phyloP scores from a whole-genome alignment of 345 rosid genomes.

The Eucalyptus shirleyi region DNA sequence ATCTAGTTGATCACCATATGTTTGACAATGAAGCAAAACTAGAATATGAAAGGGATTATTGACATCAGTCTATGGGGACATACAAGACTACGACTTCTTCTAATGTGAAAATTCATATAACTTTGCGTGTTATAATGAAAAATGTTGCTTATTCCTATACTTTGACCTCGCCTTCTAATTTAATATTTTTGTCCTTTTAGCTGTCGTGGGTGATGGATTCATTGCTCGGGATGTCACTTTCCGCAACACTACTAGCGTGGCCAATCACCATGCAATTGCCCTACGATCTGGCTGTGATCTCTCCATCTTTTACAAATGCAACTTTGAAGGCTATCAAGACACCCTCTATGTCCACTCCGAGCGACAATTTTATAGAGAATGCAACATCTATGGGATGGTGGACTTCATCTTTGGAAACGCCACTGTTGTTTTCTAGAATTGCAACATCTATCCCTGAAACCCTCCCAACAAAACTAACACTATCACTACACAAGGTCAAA shows the following conservation, averaged over 20 bases:
- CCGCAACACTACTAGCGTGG: constrained; percentile 35
- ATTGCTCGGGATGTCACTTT: constrained; percentile 36
- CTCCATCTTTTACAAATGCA: constrained; percentile 32
- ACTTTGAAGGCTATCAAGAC: constrained; percentile 54
- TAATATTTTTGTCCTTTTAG: constrained; percentile 2
- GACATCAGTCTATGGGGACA: neutral
- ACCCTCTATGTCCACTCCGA: constrained; percentile 49
- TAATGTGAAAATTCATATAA: neutral
- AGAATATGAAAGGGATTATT: neutral
- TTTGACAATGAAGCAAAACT: neutral
- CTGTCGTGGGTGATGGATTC: constrained; percentile 38
- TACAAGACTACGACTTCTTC: neutral
- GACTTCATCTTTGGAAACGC: constrained; percentile 61
- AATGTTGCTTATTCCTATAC: neutral
- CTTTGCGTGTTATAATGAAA: neutral
- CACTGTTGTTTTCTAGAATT: constrained; percentile 31
- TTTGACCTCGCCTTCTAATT: neutral
- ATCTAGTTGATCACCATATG: neutral
- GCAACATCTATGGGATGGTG: constrained; percentile 41
- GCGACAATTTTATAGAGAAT: constrained; percentile 45
- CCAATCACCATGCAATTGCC: constrained; percentile 43
- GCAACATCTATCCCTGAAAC: constrained; percentile 29
- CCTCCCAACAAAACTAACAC: constrained; percentile 30
- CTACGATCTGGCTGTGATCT: constrained; percentile 37
- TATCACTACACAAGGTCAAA: constrained; percentile 33